Percentiles rank a stretch among this genome's conserved stretches.
These are phyloP conservation scores for Sugiyamaella neomexicana DNA, from an alignment of 1,139 yeast species.

Conservation along the genomic window DNA sequence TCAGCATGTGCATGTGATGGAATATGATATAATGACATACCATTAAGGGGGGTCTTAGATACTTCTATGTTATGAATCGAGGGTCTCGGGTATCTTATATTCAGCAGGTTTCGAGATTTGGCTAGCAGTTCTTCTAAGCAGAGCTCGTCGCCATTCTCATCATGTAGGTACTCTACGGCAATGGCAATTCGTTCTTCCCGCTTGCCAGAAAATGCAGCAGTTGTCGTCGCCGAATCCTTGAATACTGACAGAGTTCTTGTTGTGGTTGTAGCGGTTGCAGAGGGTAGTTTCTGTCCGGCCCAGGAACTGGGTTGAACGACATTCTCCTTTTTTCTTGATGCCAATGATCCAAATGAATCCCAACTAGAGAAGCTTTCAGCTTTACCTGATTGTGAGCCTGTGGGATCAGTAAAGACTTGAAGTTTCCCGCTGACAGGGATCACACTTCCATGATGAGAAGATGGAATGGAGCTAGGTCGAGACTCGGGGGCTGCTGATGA, in stretches of 20 bases:
- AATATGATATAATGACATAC: slow-evolving; percentile 16
- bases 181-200: slow-evolving; percentile 63
- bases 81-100: slow-evolving; percentile 24
- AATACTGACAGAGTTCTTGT: slow-evolving; percentile 46
- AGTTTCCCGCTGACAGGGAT: slow-evolving; percentile 25
- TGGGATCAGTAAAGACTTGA: slow-evolving; percentile 39
- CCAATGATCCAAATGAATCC: slow-evolving; percentile 55
- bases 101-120: slow-evolving; percentile 41
- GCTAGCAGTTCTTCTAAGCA: slow-evolving; percentile 68
- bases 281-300: slow-evolving; percentile 58
- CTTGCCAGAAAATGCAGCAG: slow-evolving; percentile 39
- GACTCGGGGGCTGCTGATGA: slow-evolving; percentile 1
- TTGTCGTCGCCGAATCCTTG: slow-evolving; percentile 38
- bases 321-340: slow-evolving; percentile 65
- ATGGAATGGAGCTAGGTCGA: not conserved
- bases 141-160: slow-evolving; percentile 49
- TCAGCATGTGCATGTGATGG: not conserved
- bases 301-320: slow-evolving; percentile 57
- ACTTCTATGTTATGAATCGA: slow-evolving; percentile 16
- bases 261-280: slow-evolving; percentile 22
- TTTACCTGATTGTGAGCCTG: slow-evolving; percentile 29
- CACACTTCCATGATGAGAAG: slow-evolving; percentile 11
- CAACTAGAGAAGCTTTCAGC: slow-evolving; percentile 41
- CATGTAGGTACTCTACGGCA: slow-evolving; percentile 47
- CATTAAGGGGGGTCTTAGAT: slow-evolving; percentile 31